These are phyloP conservation scores for Chalciporus sp. DNA, from an alignment of 1,284 basidiomycete species.

Conservation along the genomic window DNA sequence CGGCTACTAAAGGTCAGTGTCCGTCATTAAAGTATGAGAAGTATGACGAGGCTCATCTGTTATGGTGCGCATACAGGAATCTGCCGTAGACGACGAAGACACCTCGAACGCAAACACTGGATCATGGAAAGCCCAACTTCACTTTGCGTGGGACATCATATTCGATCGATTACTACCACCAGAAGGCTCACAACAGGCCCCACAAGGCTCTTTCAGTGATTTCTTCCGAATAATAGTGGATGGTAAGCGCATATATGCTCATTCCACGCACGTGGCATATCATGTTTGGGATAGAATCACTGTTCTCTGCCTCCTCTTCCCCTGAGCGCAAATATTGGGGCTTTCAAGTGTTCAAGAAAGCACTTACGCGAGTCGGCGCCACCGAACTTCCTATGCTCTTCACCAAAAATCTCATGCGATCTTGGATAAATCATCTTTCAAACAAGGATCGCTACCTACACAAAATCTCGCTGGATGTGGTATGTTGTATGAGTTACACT, in stretches of 20 bases:
- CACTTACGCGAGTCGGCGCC: slow-evolving; percentile 69
- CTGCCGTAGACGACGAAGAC: slow-evolving; percentile 57
- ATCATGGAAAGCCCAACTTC: slow-evolving; percentile 88
- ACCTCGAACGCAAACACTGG: slow-evolving; percentile 49
- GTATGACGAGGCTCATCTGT: slow-evolving; percentile 8
- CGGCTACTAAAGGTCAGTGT: slow-evolving; percentile 80
- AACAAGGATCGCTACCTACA: slow-evolving; percentile 87
- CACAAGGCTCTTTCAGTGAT: slow-evolving; percentile 79
- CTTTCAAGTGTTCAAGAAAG: slow-evolving; percentile 88
- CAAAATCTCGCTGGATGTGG: slow-evolving; percentile 83
- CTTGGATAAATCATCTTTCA: slow-evolving; percentile 95
- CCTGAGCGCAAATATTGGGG: slow-evolving; percentile 94
- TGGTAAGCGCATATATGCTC: slow-evolving; percentile 50
- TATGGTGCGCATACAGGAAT: slow-evolving; percentile 46
- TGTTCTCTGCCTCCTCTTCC: slow-evolving; percentile 86
- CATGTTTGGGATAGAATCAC: slow-evolving; percentile 61
- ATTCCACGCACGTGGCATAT: slow-evolving; percentile 2
- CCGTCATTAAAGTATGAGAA: slow-evolving; percentile 4
- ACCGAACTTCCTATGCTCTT: slow-evolving; percentile 84
- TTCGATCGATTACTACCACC: slow-evolving; percentile 73
- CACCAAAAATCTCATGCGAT: slow-evolving; percentile 94
- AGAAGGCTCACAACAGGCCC: slow-evolving; percentile 37
- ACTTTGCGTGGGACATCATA: slow-evolving; percentile 90
- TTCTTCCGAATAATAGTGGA: slow-evolving; percentile 92
- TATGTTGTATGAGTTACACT: slow-evolving; percentile 38